phyloP scores from a whole-genome alignment of 441 rosid species.

The Melastoma candidum region DNA sequence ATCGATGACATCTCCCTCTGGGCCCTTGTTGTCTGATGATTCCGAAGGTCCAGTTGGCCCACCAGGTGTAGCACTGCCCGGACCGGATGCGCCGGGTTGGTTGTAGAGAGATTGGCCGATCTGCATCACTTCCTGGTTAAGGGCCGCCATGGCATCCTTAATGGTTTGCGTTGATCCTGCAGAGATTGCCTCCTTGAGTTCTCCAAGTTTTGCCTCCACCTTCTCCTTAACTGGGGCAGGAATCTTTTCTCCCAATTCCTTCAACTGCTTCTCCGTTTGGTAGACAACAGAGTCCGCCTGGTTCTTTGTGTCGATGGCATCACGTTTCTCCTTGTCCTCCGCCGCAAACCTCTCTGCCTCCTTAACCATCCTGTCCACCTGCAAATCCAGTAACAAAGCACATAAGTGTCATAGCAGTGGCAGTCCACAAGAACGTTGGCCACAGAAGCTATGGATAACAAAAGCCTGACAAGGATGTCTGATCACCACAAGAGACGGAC shows the following conservation, averaged over 20 bases:
- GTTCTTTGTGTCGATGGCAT: slow-evolving; percentile 88
- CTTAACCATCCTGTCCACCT: slow-evolving; percentile 79
- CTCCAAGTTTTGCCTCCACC: slow-evolving; percentile 70
- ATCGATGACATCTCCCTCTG: slow-evolving; percentile 80
- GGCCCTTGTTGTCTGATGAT: slow-evolving; percentile 34
- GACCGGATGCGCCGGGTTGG: slow-evolving; percentile 64
- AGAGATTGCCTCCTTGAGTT: slow-evolving; percentile 61
- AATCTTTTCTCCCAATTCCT: slow-evolving; percentile 76
- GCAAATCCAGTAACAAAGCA: slow-evolving; percentile 7
- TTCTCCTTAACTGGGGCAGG: slow-evolving; percentile 73
- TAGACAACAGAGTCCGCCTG: slow-evolving; percentile 79
- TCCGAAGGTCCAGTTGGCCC: slow-evolving; percentile 48
- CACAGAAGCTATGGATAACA: no score
- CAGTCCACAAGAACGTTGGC: background rate
- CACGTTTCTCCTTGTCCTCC: slow-evolving; percentile 90
- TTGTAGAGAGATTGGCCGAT: slow-evolving; percentile 82
- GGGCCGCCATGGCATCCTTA: slow-evolving; percentile 78
- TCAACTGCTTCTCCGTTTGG: slow-evolving; percentile 87
- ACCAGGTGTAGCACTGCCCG: slow-evolving; percentile 34
- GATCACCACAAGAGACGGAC: slow-evolving; percentile 16
- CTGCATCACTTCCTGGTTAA: slow-evolving; percentile 89
- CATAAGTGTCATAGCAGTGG: background rate
- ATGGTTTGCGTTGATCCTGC: slow-evolving; percentile 57
- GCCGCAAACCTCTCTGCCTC: slow-evolving; percentile 77
- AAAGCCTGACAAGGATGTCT: no score